A percentile compares a stretch with the other conserved stretches of the same genome.
phyloP scores from a whole-genome alignment of 2,329 filamentous ascomycete genomes.

The Mollisia scopiformis region DNA sequence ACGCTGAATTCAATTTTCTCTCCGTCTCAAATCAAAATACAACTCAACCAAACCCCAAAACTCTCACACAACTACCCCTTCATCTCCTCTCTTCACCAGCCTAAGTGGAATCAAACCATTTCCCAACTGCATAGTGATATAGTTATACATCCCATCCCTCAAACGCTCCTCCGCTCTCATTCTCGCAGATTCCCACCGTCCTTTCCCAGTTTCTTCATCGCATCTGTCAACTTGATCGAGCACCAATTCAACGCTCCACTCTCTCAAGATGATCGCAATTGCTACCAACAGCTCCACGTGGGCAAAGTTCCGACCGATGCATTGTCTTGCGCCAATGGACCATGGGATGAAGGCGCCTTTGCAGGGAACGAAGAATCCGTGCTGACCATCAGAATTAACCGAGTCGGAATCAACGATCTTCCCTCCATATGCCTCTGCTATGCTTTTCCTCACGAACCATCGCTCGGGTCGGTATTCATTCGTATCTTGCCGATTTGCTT shows the following conservation, averaged over 20 bases:
- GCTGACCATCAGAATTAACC: not conserved
- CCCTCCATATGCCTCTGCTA: not conserved
- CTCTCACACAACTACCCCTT: not conserved
- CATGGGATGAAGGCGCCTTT: not conserved
- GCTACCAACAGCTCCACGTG: not conserved
- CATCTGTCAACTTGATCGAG: not conserved
- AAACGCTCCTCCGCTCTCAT: not conserved
- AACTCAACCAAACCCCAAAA: too few relatives aligned
- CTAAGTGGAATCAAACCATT: not conserved
- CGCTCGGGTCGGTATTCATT: slow-evolving; percentile 36
- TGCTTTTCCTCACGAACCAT: not conserved
- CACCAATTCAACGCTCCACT: not conserved
- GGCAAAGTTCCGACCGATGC: not conserved
- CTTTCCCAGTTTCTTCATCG: not conserved
- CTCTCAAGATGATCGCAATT: not conserved
- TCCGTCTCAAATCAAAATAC: too few relatives aligned
- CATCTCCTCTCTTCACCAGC: not conserved
- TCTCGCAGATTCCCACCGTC: not conserved
- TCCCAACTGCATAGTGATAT: not conserved
- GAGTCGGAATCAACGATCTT: not conserved
- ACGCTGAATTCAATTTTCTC: too few relatives aligned
- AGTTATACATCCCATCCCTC: not conserved
- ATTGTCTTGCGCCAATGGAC: not conserved
- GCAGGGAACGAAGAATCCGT: not conserved
- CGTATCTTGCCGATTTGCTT: slow-evolving; percentile 40